Base-by-base conservation (phyloP, 306 rosid genomes). In the Trichosanthes cucumerina region DNA sequence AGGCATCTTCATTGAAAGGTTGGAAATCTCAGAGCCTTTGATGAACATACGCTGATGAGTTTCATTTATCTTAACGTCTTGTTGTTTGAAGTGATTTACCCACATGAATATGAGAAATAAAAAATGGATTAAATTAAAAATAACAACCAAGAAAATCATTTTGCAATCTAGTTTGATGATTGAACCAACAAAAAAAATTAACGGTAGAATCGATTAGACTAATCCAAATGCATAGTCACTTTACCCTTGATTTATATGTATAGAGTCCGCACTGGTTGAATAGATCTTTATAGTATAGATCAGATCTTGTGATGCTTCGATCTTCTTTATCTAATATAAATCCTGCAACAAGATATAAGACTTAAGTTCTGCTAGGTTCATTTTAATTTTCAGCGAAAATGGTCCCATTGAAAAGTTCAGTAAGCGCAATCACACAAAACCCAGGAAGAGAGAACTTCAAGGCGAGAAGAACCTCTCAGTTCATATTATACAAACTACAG, bases 291-390 rank as follows among this genome's bases (percentile, higher is more conserved):
- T 88, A 95, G 90, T 90, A 92, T 56, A 38, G 52, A 82, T 95
- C 97, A 39, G 96, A 95, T 83, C 97, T 91, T 19, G 98, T 92
- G 66, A 95, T 44, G 64, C 98, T 95, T 63, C 92, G 86, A 76
- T 95, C 98, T 81, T 84, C 92, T 43, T 91, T 95, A 80, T 92
- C 98, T 53, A 95, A 84, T 84, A 95, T 86, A 57, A 95, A 95
- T 62, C 98, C 98, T 95, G 65, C 50, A 75, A 41, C 50, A 46
- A 44, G 57, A 46, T 28, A 44, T 9, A 24, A 46, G 21, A 71
- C 13, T 21, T 24, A 57, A 71, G 39, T 44, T 71, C 12, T 23
- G 76, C 44, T 7, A 71, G 14, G 3, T 23, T 2, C 75, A 39
- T 66, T 23, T 39, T 43, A 23, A 23, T 43, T 34, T 63, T 33